These are phyloP conservation scores for Fusarium pseudoanthophilum DNA, from an alignment of 2,329 filamentous ascomycete species.

Conservation along the genomic window DNA sequence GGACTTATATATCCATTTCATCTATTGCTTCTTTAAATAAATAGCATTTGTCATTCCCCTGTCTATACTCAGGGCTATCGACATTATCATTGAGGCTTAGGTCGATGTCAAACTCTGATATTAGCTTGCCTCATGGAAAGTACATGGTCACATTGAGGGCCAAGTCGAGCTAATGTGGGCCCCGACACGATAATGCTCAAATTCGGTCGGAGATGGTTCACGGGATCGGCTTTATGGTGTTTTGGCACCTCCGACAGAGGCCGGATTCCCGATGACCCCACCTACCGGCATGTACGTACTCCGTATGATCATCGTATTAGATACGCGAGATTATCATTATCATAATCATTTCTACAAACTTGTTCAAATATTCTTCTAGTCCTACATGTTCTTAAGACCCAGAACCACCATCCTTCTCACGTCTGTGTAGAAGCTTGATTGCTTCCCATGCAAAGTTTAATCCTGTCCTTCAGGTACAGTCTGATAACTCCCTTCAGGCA, in stretches of 20 bases:
- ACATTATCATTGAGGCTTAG: not conserved
- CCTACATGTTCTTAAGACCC: not conserved
- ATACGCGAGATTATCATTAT: not conserved
- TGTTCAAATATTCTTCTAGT: not conserved
- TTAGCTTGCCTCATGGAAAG: not conserved
- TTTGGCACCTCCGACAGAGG: constrained; percentile 15
- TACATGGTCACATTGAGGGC: not conserved
- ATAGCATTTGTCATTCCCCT: not conserved
- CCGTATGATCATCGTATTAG: not conserved
- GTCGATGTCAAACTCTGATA: not conserved
- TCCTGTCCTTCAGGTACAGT: constrained; percentile 24
- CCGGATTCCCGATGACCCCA: constrained; percentile 25
- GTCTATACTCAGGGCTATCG: not conserved
- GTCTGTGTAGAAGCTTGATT: not conserved
- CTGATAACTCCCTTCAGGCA: constrained; percentile 52
- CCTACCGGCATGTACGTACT: not conserved
- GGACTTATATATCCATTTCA: not conserved
- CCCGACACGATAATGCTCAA: constrained; percentile 7
- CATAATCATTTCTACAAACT: not conserved
- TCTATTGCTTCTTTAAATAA: not conserved
- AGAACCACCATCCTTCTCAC: not conserved
- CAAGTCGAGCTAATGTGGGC: not conserved
- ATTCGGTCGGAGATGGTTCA: constrained; percentile 28
- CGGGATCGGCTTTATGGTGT: constrained; percentile 32
- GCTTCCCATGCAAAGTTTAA: not conserved